phyloP scores from a whole-genome alignment of 225 moss, liverwort and hornwort genomes.

The Climacium dendroides region DNA sequence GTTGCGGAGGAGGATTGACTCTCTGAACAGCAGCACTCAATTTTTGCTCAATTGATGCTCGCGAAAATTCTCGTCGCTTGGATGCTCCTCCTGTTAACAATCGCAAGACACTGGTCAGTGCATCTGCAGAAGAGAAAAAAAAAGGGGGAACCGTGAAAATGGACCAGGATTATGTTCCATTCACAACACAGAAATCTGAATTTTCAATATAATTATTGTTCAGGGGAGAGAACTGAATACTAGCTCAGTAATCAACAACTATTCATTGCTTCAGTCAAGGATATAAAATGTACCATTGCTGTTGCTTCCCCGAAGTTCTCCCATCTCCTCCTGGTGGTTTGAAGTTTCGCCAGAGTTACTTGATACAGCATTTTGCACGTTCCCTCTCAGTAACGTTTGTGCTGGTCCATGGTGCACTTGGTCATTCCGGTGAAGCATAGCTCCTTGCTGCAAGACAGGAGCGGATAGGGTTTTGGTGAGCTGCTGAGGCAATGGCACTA shows the following conservation, averaged over 20 bases:
- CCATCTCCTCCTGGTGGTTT: slow-evolving; percentile 27
- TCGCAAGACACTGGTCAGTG: not conserved
- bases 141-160: not conserved
- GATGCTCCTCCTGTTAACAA: slow-evolving; percentile 27
- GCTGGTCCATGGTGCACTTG: slow-evolving; percentile 60
- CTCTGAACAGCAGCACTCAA: slow-evolving; percentile 41
- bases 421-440: slow-evolving; percentile 32
- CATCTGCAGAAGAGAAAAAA: not conserved
- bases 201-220: not conserved
- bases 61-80: slow-evolving; percentile 48
- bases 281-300: slow-evolving; percentile 22
- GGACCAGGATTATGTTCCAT: not conserved
- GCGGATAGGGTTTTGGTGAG: slow-evolving; percentile 18
- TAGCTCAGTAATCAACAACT: not conserved
- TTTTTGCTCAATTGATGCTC: slow-evolving; percentile 47
- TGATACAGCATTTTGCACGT: slow-evolving; percentile 21
- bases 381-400: slow-evolving; percentile 46
- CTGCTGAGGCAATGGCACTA: slow-evolving; percentile 28
- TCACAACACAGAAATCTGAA: not conserved
- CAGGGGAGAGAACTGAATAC: not conserved
- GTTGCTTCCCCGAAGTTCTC: slow-evolving; percentile 23
- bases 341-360: slow-evolving; percentile 19
- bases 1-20: slow-evolving; percentile 33
- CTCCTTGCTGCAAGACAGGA: slow-evolving; percentile 25
- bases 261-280: not conserved